phyloP scores from a whole-genome alignment of 2,329 filamentous ascomycete species.

The Botrytis squamosa region DNA sequence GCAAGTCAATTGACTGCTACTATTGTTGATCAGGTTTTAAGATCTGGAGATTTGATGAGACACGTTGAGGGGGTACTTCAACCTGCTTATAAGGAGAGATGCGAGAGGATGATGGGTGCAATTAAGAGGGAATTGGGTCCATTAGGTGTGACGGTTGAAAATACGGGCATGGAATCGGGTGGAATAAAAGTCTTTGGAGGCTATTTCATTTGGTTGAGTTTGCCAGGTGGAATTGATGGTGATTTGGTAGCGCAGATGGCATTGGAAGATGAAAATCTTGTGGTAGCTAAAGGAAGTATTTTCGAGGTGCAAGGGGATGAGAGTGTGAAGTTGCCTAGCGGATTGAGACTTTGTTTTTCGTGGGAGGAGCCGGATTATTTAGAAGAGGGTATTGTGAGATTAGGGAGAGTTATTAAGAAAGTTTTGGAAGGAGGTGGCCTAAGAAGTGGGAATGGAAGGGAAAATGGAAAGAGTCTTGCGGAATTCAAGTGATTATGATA shows the following conservation, averaged over 20 bases:
- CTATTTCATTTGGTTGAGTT: slow-evolving; percentile 79
- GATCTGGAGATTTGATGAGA: slow-evolving; percentile 45
- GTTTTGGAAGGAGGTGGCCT: slow-evolving; percentile 34
- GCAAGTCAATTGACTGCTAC: slow-evolving; percentile 55
- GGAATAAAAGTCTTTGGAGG: slow-evolving; percentile 63
- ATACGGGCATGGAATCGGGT: slow-evolving; percentile 43
- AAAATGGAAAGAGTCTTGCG: neutral
- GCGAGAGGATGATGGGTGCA: slow-evolving; percentile 54
- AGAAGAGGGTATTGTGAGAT: slow-evolving; percentile 63
- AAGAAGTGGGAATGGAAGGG: neutral
- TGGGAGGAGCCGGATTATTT: slow-evolving; percentile 69
- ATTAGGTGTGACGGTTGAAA: slow-evolving; percentile 52
- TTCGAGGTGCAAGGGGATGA: slow-evolving; percentile 66
- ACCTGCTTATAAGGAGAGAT: slow-evolving; percentile 48
- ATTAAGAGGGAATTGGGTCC: slow-evolving; percentile 61
- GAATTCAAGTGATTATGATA: neutral
- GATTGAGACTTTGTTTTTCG: slow-evolving; percentile 67
- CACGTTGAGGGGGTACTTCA: slow-evolving; percentile 46
- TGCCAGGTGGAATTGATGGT: slow-evolving; percentile 53
- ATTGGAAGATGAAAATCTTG: slow-evolving; percentile 61
- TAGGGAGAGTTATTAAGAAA: slow-evolving; percentile 48
- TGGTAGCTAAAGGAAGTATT: slow-evolving; percentile 65
- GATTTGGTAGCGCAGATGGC: slow-evolving; percentile 58
- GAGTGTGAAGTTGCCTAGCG: slow-evolving; percentile 54
- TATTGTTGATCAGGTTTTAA: slow-evolving; percentile 50